These are phyloP conservation scores for Penicillium sp. DNA, from an alignment of 2,329 filamentous ascomycete species.

Conservation along the genomic window DNA sequence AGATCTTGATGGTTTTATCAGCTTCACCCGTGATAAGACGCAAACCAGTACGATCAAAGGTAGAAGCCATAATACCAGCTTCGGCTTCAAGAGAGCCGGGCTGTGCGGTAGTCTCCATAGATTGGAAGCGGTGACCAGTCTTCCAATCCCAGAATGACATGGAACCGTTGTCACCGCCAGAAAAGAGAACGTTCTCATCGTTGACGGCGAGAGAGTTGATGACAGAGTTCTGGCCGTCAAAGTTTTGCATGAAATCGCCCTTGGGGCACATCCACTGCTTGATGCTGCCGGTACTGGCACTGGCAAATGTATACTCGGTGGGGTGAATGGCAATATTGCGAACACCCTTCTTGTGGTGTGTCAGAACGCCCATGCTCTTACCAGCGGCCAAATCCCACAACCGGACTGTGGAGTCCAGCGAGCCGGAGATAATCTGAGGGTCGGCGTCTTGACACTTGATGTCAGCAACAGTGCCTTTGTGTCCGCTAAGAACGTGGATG, in stretches of 20 bases:
- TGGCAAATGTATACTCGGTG: slow-evolving; percentile 93
- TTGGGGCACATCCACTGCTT: slow-evolving; percentile 99
- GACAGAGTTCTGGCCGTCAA: slow-evolving; percentile 92
- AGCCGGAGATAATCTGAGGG: slow-evolving; percentile 91
- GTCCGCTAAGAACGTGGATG: slow-evolving; percentile 86
- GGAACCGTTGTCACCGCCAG: slow-evolving; percentile 90
- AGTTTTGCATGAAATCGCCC: slow-evolving; percentile 98
- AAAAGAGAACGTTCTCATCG: slow-evolving; percentile 92
- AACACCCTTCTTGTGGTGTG: slow-evolving; percentile 98
- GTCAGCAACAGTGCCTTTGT: slow-evolving; percentile 85
- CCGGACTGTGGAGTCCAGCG: slow-evolving; percentile 84
- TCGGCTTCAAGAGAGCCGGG: slow-evolving; percentile 93
- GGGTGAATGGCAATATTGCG: slow-evolving; percentile 81
- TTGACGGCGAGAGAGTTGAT: slow-evolving; percentile 94
- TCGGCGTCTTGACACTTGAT: slow-evolving; percentile 94
- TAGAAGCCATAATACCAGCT: slow-evolving; percentile 89
- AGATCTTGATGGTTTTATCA: slow-evolving; percentile 98
- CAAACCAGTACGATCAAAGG: slow-evolving; percentile 84
- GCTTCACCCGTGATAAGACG: slow-evolving; percentile 91
- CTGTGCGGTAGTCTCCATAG: slow-evolving; percentile 85
- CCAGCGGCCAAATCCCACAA: slow-evolving; percentile 95
- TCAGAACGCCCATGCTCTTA: slow-evolving; percentile 93
- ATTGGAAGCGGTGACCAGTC: slow-evolving; percentile 86
- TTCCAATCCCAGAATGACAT: slow-evolving; percentile 99
- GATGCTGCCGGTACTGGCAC: slow-evolving; percentile 85